These are phyloP conservation scores for Solanum piurae DNA, from an alignment of 257 asterid species.

Conservation along the genomic window DNA sequence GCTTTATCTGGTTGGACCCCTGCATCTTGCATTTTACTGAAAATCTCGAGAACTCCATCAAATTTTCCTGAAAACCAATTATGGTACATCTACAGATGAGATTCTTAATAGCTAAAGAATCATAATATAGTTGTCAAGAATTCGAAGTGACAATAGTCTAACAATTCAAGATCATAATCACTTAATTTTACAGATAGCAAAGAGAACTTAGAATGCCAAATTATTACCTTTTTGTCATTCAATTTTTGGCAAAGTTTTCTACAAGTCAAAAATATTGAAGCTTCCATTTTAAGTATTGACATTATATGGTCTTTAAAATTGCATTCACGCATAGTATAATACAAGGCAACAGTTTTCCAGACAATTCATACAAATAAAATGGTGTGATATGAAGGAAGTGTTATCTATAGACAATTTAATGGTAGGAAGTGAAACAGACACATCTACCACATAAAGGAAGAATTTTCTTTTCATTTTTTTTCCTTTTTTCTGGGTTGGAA, in stretches of 20 bases:
- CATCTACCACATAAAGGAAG: not conserved
- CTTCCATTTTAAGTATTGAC: not conserved
- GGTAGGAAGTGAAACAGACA: not conserved
- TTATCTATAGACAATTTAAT: not conserved
- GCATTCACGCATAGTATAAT: not conserved
- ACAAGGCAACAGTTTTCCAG: not conserved
- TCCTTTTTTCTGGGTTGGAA: not conserved
- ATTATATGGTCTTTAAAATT: not conserved
- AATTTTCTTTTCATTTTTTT: not conserved
- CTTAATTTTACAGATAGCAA: not conserved
- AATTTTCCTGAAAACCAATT: slow-evolving; percentile 41
- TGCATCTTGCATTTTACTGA: slow-evolving; percentile 71
- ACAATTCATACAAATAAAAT: not conserved
- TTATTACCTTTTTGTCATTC: not conserved
- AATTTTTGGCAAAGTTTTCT: not conserved
- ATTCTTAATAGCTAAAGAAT: not conserved
- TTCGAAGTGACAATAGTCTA: not conserved
- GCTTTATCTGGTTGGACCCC: slow-evolving; percentile 90
- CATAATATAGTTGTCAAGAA: not conserved
- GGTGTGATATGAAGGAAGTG: not conserved
- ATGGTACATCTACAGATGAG: not conserved
- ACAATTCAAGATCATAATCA: not conserved
- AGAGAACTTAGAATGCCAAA: not conserved
- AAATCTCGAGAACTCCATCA: slow-evolving; percentile 62
- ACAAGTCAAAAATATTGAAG: not conserved